These are phyloP conservation scores for Extremus antarcticus DNA, from an alignment of 495 filamentous ascomycete genomes.

Conservation along the genomic window DNA sequence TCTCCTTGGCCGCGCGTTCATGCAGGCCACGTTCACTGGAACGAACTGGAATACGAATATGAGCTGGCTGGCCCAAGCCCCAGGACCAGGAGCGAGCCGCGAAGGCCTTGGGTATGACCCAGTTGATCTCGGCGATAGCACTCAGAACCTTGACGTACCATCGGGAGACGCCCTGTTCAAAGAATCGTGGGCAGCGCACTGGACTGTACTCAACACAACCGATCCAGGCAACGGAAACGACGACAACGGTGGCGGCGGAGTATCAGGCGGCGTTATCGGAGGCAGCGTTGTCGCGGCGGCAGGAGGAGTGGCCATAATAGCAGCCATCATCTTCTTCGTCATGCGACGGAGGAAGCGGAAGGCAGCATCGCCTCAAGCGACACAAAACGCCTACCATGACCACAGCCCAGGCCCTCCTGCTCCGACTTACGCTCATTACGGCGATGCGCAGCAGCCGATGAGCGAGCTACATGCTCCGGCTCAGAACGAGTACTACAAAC, in stretches of 20 bases:
- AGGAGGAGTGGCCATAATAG: background rate
- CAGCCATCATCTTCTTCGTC: background rate
- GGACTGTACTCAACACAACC: background rate
- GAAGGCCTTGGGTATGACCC: background rate
- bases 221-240: background rate
- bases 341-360: background rate
- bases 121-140: background rate
- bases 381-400: background rate
- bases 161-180: background rate
- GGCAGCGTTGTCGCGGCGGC: constrained; percentile 1
- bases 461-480: background rate
- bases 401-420: background rate
- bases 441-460: background rate
- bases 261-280: background rate
- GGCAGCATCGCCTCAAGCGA: background rate
- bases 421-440: background rate
- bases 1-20: constrained; percentile 42
- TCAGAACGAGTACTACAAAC: too few species aligned
- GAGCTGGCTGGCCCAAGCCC: constrained; percentile 2
- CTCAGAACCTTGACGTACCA: background rate
- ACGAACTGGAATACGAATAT: constrained; percentile 32
- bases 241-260: background rate
- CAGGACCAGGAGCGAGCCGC: background rate
- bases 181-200: background rate
- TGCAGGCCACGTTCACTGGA: constrained; percentile 48